phyloP scores from a whole-genome alignment of 192 early-diverging fungal species.

The Geranomyces variabilis region DNA sequence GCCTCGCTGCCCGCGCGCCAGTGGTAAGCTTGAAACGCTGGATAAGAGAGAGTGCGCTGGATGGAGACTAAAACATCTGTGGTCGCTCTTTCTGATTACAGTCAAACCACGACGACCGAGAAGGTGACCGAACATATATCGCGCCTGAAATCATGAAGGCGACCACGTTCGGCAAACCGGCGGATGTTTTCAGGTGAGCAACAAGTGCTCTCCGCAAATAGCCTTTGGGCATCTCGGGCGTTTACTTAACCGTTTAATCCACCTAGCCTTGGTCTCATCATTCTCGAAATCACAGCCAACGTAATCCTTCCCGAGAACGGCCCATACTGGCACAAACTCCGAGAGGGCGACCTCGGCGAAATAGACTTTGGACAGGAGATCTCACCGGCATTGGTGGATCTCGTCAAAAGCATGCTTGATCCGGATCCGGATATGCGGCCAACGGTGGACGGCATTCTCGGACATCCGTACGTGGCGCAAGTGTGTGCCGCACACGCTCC shows the following conservation, averaged over 20 bases:
- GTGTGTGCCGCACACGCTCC: background rate
- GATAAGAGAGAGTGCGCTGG: conserved; percentile 8
- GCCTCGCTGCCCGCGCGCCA: conserved; percentile 69
- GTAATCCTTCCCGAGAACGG: conserved; percentile 91
- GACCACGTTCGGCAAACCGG: conserved; percentile 70
- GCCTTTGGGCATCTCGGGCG: background rate
- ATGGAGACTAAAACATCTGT: no score
- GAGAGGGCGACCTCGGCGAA: conserved; percentile 73
- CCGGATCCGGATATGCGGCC: conserved; percentile 61
- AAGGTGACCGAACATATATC: conserved; percentile 94
- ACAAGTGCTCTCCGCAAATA: background rate
- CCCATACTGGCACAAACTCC: conserved; percentile 81
- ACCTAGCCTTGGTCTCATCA: conserved; percentile 82
- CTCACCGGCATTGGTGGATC: conserved; percentile 57
- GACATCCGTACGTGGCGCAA: conserved; percentile 47
- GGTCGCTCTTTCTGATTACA: conserved; percentile 12
- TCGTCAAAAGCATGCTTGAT: conserved; percentile 71
- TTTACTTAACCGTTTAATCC: background rate
- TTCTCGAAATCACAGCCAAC: conserved; percentile 85
- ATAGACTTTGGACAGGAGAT: conserved; percentile 50
- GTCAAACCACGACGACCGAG: conserved; percentile 58
- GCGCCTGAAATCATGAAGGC: conserved; percentile 80
- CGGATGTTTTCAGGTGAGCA: conserved; percentile 83
- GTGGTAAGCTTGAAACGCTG: no score
- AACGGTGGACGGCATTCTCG: conserved; percentile 53